Percentiles rank a stretch among this genome's conserved stretches.
Conservation (phyloP, 192 early-diverging fungal species). For the Linnemannia hyalina region DNA sequence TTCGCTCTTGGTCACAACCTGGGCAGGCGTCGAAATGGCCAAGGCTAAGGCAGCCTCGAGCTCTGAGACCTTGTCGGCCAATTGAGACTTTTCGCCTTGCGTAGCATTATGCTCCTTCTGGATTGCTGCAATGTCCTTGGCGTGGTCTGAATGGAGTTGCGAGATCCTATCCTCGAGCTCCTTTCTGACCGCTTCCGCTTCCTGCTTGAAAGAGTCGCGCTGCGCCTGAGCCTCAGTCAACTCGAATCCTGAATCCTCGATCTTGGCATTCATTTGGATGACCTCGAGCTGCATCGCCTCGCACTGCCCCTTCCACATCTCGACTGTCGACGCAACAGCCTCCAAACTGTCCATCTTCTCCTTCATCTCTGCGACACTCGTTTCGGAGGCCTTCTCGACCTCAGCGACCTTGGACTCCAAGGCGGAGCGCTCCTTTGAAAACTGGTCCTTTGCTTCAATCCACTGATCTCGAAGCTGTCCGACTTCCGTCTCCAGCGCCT, state of each 20-base stretch:
- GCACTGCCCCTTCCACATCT: conserved; percentile 46
- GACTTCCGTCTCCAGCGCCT: conserved; percentile 19
- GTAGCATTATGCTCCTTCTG: conserved; percentile 29
- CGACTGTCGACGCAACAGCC: conserved; percentile 27
- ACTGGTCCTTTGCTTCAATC: conserved; percentile 13
- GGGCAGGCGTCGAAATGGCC: conserved; percentile 17
- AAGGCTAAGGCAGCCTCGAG: conserved; percentile 30
- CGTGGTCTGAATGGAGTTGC: not conserved
- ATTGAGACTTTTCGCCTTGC: conserved; percentile 55
- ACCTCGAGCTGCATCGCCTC: conserved; percentile 56
- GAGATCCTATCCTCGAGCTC: conserved; percentile 22
- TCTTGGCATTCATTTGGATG: conserved; percentile 42
- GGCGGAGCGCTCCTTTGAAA: conserved; percentile 13
- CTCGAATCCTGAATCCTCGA: conserved; percentile 31
- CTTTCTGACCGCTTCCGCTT: conserved; percentile 20
- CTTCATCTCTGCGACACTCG: conserved; percentile 9
- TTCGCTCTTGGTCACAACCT: conserved; percentile 4
- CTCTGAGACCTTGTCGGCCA: conserved; percentile 55
- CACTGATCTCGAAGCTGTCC: conserved; percentile 15
- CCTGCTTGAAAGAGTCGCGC: conserved; percentile 45
- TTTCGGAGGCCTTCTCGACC: conserved; percentile 12
- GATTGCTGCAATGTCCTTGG: conserved; percentile 17
- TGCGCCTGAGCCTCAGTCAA: conserved; percentile 47
- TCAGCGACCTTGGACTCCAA: conserved; percentile 17
- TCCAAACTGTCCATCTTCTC: conserved; percentile 36